These are phyloP conservation scores for Torulaspora indica DNA, from an alignment of 805 yeast genomes.

Conservation along the genomic window DNA sequence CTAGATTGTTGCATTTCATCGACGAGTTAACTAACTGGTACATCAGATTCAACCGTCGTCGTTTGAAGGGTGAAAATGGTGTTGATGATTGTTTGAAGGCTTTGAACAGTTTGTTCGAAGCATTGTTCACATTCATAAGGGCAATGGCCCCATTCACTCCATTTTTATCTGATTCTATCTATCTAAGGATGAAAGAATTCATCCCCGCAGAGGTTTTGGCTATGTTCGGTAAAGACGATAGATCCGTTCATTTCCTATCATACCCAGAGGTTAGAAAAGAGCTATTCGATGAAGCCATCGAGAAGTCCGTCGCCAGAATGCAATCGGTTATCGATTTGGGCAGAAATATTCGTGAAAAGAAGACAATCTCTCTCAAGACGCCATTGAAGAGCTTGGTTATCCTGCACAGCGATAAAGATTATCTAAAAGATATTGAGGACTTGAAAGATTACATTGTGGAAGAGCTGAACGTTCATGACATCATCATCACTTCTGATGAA, in stretches of 20 bases:
- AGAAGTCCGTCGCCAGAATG: constrained; percentile 88
- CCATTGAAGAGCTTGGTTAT: constrained; percentile 88
- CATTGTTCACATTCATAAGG: constrained; percentile 78
- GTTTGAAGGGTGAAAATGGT: constrained; percentile 94
- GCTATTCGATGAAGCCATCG: constrained; percentile 75
- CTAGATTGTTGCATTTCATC: constrained; percentile 78
- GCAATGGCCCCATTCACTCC: constrained; percentile 99
- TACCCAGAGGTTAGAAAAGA: constrained; percentile 82
- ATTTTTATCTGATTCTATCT: constrained; percentile 85
- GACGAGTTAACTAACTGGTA: constrained; percentile 98
- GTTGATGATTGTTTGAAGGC: constrained; percentile 79
- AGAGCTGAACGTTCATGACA: constrained; percentile 87
- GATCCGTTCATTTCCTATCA: constrained; percentile 91
- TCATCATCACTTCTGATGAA: constrained; percentile 86
- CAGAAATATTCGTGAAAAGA: constrained; percentile 94
- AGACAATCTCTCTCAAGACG: constrained; percentile 86
- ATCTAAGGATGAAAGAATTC: constrained; percentile 62
- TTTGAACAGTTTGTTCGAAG: constrained; percentile 86
- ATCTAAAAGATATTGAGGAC: constrained; percentile 71
- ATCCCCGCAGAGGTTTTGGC: constrained; percentile 57
- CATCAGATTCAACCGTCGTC: constrained; percentile 95
- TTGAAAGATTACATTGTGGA: constrained; percentile 77
- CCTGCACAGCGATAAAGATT: constrained; percentile 69
- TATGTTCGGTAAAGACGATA: constrained; percentile 50
- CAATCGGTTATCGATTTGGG: constrained; percentile 95